Conservation (phyloP, 2,329 filamentous ascomycete genomes). For the Fusarium pilosicola region DNA sequence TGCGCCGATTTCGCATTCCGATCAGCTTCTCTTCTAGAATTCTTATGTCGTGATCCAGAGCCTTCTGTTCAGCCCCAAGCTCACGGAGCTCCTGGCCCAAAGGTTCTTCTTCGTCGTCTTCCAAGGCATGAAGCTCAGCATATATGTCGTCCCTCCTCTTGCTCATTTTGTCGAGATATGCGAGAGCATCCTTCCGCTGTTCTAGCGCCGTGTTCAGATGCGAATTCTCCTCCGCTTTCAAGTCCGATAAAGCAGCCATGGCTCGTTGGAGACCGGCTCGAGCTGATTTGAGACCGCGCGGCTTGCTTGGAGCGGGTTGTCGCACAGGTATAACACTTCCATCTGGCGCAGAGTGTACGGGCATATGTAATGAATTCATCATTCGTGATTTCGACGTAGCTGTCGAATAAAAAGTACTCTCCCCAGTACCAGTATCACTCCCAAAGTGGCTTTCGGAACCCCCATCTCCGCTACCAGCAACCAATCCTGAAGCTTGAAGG, state of each 20-base stretch:
- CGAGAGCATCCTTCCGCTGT: conserved; percentile 66
- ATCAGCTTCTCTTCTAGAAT: conserved; percentile 72
- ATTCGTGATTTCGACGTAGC: conserved; percentile 53
- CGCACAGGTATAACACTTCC: conserved; percentile 69
- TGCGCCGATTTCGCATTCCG: conserved; percentile 67
- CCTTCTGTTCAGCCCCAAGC: conserved; percentile 64
- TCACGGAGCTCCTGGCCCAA: conserved; percentile 68
- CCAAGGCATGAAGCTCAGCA: conserved; percentile 63
- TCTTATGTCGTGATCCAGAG: conserved; percentile 70
- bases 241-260: conserved; percentile 70
- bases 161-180: conserved; percentile 64
- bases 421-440: conserved; percentile 53
- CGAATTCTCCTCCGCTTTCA: conserved; percentile 76
- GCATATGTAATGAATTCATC: conserved; percentile 55
- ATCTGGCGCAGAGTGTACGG: conserved; percentile 50
- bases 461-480: conserved; percentile 49
- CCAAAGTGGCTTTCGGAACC: conserved; percentile 42
- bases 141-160: conserved; percentile 61
- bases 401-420: conserved; percentile 54
- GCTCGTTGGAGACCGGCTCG: conserved; percentile 71
- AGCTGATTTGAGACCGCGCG: conserved; percentile 68
- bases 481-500: conserved; percentile 58
- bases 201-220: conserved; percentile 66
- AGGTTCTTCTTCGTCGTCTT: conserved; percentile 66
- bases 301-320: conserved; percentile 62